These are phyloP conservation scores for Lojkania enalia DNA, from an alignment of 2,329 filamentous ascomycete species.

Conservation along the genomic window DNA sequence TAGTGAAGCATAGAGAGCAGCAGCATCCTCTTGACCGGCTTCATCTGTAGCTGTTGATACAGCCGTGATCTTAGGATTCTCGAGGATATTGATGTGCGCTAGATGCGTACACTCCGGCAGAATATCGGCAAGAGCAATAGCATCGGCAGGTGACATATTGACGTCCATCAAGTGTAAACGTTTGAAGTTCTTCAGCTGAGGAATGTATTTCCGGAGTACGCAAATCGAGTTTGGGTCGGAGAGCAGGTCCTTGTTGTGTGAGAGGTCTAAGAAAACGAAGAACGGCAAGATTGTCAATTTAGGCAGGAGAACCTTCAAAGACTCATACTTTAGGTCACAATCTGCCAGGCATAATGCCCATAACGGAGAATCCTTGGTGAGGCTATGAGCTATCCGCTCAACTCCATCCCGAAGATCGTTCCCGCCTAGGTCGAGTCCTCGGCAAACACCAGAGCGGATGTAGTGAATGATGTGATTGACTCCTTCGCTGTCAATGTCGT, in stretches of 20 bases:
- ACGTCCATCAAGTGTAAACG: constrained; percentile 87
- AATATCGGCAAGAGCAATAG: constrained; percentile 87
- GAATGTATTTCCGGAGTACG: constrained; percentile 79
- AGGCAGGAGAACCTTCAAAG: constrained; percentile 75
- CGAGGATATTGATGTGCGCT: constrained; percentile 83
- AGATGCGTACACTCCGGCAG: constrained; percentile 80
- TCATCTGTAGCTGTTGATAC: constrained; percentile 78
- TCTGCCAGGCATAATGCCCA: constrained; percentile 86
- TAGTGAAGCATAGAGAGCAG: constrained; percentile 87
- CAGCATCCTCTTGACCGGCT: constrained; percentile 85
- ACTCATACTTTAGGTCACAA: constrained; percentile 75
- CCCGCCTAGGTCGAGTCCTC: constrained; percentile 85
- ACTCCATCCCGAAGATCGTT: constrained; percentile 67
- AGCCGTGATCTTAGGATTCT: constrained; percentile 73
- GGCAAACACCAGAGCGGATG: constrained; percentile 74
- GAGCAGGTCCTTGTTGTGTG: constrained; percentile 84
- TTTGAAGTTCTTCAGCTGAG: constrained; percentile 75
- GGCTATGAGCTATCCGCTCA: constrained; percentile 53
- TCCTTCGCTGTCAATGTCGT: constrained; percentile 73
- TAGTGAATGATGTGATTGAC: constrained; percentile 77
- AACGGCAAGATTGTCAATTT: constrained; percentile 69
- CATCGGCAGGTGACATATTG: constrained; percentile 80
- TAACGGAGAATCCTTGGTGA: constrained; percentile 59
- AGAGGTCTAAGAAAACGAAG: constrained; percentile 88
- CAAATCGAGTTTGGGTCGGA: constrained; percentile 73